These are phyloP conservation scores for Rhodomyrtus psidioides DNA, from an alignment of 441 rosid genomes.

Conservation along the genomic window DNA sequence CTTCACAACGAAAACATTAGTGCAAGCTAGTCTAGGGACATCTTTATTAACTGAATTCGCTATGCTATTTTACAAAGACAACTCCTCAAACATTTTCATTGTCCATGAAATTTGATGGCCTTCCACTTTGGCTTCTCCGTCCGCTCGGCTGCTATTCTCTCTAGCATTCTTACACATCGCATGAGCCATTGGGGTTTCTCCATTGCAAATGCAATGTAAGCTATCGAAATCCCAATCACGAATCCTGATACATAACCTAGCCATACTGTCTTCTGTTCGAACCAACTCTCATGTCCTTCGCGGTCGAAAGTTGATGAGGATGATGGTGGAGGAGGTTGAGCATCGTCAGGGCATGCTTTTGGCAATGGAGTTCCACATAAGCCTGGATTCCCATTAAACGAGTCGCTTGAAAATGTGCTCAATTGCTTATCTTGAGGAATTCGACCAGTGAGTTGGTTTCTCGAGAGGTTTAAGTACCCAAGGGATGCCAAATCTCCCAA, in stretches of 20 bases:
- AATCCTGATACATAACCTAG: background rate
- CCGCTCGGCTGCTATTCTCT: background rate
- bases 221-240: background rate
- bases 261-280: background rate
- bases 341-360: rapidly evolving
- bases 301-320: background rate
- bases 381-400: rapidly evolving
- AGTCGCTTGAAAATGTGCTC: background rate
- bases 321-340: rapidly evolving
- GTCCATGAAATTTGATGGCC: background rate
- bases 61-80: background rate
- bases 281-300: background rate
- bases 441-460: background rate
- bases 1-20: background rate
- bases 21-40: rapidly evolving
- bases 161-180: rapidly evolving
- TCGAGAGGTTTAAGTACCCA: background rate
- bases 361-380: background rate
- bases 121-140: background rate
- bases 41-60: background rate
- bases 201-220: background rate
- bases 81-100: background rate
- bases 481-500: background rate
- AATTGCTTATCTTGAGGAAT: background rate
- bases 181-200: background rate